Evolutionary conservation across 2,329 filamentous ascomycete genomes (phyloP).

Genomic region (Ophiostoma piceae): DNA sequence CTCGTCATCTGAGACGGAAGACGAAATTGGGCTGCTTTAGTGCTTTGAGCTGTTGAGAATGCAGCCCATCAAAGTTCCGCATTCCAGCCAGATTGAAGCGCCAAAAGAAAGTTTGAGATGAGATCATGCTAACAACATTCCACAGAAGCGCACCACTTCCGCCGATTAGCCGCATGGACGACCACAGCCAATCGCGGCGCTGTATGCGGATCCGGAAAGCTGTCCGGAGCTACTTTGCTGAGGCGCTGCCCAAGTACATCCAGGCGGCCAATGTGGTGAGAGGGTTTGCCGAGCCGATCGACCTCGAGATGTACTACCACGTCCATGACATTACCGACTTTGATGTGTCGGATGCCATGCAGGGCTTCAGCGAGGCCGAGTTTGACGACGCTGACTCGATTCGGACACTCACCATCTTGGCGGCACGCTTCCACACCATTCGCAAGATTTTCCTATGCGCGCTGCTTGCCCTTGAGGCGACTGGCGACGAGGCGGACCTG

Average conservation of each 20-base stretch:
- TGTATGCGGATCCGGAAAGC: constrained; percentile 74
- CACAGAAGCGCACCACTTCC: constrained; percentile 77
- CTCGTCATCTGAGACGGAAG: background rate
- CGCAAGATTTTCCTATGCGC: constrained; percentile 84
- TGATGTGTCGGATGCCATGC: constrained; percentile 65
- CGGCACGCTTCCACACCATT: constrained; percentile 72
- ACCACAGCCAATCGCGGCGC: constrained; percentile 69
- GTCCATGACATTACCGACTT: constrained; percentile 74
- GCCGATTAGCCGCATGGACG: constrained; percentile 87
- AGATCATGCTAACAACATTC: constrained; percentile 1
- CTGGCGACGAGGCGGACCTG: constrained; percentile 71
- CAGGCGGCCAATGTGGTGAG: constrained; percentile 64
- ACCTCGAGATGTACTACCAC: constrained; percentile 89
- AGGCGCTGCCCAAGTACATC: constrained; percentile 66
- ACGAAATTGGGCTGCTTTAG: background rate
- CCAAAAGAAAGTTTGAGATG: background rate
- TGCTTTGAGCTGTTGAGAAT: background rate
- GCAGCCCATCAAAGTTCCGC: background rate
- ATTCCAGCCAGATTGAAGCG: background rate
- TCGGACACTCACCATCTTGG: constrained; percentile 72
- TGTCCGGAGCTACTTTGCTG: constrained; percentile 64
- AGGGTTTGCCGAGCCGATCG: constrained; percentile 68
- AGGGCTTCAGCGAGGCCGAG: constrained; percentile 56
- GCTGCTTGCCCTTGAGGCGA: constrained; percentile 79
- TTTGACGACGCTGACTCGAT: constrained; percentile 73